Evolutionary conservation across 352 stramenopile species (phyloP).

Genomic region (Phytophthora hibernalis): DNA sequence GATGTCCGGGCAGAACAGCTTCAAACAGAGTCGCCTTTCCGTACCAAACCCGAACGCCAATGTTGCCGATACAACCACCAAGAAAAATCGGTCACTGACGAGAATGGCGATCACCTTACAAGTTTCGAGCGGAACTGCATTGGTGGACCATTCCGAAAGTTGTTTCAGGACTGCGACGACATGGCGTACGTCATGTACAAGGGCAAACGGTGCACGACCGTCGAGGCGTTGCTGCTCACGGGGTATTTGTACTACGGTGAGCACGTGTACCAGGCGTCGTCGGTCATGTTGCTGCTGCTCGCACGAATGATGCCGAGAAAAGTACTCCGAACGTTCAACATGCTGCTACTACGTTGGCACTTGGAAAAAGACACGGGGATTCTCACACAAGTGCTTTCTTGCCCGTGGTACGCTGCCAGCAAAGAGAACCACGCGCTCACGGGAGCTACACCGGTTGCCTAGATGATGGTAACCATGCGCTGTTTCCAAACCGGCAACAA

Average conservation of each 20-base stretch:
- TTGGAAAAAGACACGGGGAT: slow-evolving; percentile 25
- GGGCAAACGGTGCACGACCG: slow-evolving; percentile 27
- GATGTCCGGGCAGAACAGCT: background rate
- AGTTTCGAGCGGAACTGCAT: slow-evolving; percentile 38
- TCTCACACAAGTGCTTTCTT: slow-evolving; percentile 25
- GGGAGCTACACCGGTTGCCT: slow-evolving; percentile 18
- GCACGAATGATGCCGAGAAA: slow-evolving; percentile 25
- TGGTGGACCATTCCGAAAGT: slow-evolving; percentile 24
- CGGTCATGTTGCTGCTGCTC: slow-evolving; percentile 33
- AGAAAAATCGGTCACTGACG: slow-evolving; percentile 10
- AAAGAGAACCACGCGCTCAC: slow-evolving; percentile 27
- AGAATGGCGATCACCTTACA: slow-evolving; percentile 7
- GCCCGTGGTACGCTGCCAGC: slow-evolving; percentile 31
- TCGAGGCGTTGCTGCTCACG: slow-evolving; percentile 31
- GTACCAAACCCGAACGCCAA: background rate
- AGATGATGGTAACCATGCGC: background rate
- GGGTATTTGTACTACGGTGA: slow-evolving; percentile 41
- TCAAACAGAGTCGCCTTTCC: background rate
- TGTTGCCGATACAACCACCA: background rate
- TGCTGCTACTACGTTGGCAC: slow-evolving; percentile 40
- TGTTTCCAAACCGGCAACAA: too few relatives aligned
- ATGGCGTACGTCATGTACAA: slow-evolving; percentile 39
- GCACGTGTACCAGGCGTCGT: slow-evolving; percentile 38
- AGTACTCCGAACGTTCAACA: slow-evolving; percentile 43
- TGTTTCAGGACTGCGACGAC: slow-evolving; percentile 37